Conservation (phyloP, 2,329 filamentous ascomycete genomes). For the Sarocladium kiliense region DNA sequence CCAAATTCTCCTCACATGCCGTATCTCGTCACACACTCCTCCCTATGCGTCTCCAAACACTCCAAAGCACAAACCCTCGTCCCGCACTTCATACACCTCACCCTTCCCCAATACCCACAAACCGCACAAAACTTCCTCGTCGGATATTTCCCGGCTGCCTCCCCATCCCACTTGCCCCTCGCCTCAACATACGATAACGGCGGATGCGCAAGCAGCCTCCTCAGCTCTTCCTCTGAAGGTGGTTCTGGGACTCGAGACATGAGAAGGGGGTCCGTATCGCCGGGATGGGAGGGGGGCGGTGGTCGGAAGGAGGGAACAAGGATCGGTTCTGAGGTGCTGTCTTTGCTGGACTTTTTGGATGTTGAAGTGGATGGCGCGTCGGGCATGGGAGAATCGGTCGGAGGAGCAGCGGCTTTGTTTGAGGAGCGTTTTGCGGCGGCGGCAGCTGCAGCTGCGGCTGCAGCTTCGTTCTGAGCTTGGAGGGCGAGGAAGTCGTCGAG, state of each 20-base stretch:
- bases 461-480: constrained; percentile 38
- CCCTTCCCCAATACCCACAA: constrained; percentile 76
- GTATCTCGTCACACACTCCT: constrained; percentile 65
- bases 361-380: constrained; percentile 14
- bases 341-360: constrained; percentile 8
- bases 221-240: constrained; percentile 57
- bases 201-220: constrained; percentile 56
- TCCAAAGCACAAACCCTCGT: constrained; percentile 71
- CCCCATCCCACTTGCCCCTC: constrained; percentile 36
- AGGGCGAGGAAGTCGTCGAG: constrained; percentile 73
- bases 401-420: constrained; percentile 14
- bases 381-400: constrained; percentile 20
- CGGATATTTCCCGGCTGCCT: constrained; percentile 38
- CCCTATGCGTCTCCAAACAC: constrained; percentile 66
- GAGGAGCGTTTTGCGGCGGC: constrained; percentile 22
- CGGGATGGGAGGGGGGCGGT: constrained; percentile 34
- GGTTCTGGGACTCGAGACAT: constrained; percentile 51
- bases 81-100: constrained; percentile 75
- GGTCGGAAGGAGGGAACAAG: constrained; percentile 26
- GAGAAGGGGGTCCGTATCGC: constrained; percentile 54
- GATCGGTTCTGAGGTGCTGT: constrained; percentile 18
- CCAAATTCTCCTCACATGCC: constrained; percentile 25
- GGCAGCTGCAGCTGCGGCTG: constrained; percentile 26
- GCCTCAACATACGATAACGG: constrained; percentile 66
- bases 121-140: constrained; percentile 68